Evolutionary conservation across 2,329 filamentous ascomycete species (phyloP).

Genomic region (Colletotrichum musicola): DNA sequence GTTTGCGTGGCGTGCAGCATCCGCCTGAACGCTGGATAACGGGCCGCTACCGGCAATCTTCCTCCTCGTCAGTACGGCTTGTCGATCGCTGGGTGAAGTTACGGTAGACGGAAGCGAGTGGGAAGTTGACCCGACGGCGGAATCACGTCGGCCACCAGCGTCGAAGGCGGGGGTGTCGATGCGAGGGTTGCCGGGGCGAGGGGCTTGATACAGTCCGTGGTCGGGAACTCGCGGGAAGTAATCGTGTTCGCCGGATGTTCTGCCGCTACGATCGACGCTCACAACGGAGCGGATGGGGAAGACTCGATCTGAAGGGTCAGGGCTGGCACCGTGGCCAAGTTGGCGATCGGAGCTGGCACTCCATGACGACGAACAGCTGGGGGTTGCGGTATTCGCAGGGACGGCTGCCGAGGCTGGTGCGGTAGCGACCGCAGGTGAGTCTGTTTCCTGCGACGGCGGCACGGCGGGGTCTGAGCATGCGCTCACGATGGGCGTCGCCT

Average conservation of each 20-base stretch:
- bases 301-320: slow-evolving; percentile 69
- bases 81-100: slow-evolving; percentile 41
- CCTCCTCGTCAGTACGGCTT: slow-evolving; percentile 43
- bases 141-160: slow-evolving; percentile 30
- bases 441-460: slow-evolving; percentile 4
- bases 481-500: slow-evolving; percentile 32
- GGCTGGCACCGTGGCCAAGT: slow-evolving; percentile 47
- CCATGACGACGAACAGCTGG: slow-evolving; percentile 54
- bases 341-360: slow-evolving; percentile 58
- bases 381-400: slow-evolving; percentile 41
- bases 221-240: slow-evolving; percentile 52
- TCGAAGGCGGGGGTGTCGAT: slow-evolving; percentile 46
- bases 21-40: slow-evolving; percentile 59
- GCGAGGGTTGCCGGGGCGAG: slow-evolving; percentile 47
- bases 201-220: slow-evolving; percentile 47
- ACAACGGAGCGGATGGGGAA: slow-evolving; percentile 87
- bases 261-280: slow-evolving; percentile 70
- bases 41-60: slow-evolving; percentile 54
- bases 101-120: slow-evolving; percentile 29
- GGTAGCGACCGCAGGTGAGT: not conserved
- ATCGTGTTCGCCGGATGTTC: slow-evolving; percentile 55
- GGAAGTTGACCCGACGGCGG: slow-evolving; percentile 7
- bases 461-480: slow-evolving; percentile 3
- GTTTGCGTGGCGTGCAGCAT: slow-evolving; percentile 55
- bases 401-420: not conserved